Conservation (phyloP, 106 monocot species). For the Iris macrosiphon region DNA sequence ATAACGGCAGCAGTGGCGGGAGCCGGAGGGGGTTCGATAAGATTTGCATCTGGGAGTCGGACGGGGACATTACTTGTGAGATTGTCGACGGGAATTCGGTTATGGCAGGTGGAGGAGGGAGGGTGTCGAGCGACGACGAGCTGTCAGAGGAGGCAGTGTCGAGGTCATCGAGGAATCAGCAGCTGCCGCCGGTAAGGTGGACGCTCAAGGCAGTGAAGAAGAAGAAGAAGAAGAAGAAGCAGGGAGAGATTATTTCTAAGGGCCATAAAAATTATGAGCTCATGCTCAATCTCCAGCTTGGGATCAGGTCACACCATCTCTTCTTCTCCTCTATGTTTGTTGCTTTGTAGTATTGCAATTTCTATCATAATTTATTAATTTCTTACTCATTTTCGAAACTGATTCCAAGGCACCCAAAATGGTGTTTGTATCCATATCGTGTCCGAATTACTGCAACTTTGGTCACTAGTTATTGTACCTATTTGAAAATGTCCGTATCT, state of each 20-base stretch:
- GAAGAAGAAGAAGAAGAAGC: constrained; percentile 28
- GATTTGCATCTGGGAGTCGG: constrained; percentile 4
- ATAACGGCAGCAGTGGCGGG: constrained; percentile 15
- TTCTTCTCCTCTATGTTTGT: background rate
- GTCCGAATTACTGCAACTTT: too few relatives aligned
- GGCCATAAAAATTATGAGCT: constrained; percentile 81
- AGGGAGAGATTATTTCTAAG: constrained; percentile 55
- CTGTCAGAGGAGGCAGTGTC: too few relatives aligned
- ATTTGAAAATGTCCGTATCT: too few relatives aligned
- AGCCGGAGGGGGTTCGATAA: constrained; percentile 11
- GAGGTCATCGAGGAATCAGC: background rate
- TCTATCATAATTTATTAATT: too few relatives aligned
- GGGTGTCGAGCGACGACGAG: background rate
- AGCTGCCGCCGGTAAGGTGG: constrained; percentile 16
- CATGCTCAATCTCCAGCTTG: constrained; percentile 84
- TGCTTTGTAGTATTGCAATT: too few relatives aligned
- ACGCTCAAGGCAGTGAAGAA: constrained; percentile 25
- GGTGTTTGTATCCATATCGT: too few relatives aligned
- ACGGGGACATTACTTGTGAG: constrained; percentile 35
- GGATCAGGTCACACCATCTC: constrained; percentile 16
- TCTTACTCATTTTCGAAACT: too few relatives aligned
- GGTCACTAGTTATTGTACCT: too few relatives aligned
- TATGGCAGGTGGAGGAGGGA: constrained; percentile 1
- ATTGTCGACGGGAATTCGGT: constrained; percentile 20
- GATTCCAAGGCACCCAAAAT: too few relatives aligned